A percentile compares a stretch with the other conserved stretches of the same genome.
Conservation (phyloP, 352 stramenopile genomes). For the Peronospora destructor region DNA sequence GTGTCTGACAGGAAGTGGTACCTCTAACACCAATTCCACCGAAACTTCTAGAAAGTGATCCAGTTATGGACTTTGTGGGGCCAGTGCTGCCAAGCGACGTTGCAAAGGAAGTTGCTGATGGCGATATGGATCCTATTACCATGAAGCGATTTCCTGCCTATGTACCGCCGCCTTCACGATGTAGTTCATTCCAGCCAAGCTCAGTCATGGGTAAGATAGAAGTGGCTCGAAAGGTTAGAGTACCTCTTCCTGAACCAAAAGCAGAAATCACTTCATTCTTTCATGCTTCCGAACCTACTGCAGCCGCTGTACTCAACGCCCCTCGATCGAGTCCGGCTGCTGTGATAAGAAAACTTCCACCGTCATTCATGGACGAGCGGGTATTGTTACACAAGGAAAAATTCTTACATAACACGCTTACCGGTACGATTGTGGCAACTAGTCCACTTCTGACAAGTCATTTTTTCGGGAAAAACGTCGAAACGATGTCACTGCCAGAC, state of each 20-base stretch:
- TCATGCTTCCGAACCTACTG: constrained; percentile 15
- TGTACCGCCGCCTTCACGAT: not conserved
- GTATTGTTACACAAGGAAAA: constrained; percentile 1
- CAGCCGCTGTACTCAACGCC: constrained; percentile 14
- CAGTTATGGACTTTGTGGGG: constrained; percentile 56
- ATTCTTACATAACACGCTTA: not conserved
- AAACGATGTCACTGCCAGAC: constrained; percentile 25
- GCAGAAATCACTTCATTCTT: constrained; percentile 21
- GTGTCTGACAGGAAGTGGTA: constrained; percentile 45
- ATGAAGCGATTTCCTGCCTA: constrained; percentile 33
- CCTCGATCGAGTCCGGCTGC: constrained; percentile 9
- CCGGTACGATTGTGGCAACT: constrained; percentile 1
- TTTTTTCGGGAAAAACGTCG: constrained; percentile 33
- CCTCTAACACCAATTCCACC: constrained; percentile 50
- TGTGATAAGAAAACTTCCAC: constrained; percentile 21
- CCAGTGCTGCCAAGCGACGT: constrained; percentile 39
- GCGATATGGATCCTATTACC: constrained; percentile 71
- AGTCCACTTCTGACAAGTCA: constrained; percentile 32
- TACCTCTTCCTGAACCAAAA: constrained; percentile 8
- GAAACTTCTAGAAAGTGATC: constrained; percentile 23
- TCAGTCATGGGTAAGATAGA: not conserved
- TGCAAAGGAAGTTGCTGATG: constrained; percentile 51
- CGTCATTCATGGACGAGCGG: constrained; percentile 24
- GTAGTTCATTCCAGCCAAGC: constrained; percentile 3
- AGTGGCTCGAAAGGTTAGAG: not conserved